A percentile compares a stretch with the other conserved stretches of the same genome.
These are phyloP conservation scores for Lathyrus tuberosus DNA, from an alignment of 306 rosid genomes.

Conservation along the genomic window DNA sequence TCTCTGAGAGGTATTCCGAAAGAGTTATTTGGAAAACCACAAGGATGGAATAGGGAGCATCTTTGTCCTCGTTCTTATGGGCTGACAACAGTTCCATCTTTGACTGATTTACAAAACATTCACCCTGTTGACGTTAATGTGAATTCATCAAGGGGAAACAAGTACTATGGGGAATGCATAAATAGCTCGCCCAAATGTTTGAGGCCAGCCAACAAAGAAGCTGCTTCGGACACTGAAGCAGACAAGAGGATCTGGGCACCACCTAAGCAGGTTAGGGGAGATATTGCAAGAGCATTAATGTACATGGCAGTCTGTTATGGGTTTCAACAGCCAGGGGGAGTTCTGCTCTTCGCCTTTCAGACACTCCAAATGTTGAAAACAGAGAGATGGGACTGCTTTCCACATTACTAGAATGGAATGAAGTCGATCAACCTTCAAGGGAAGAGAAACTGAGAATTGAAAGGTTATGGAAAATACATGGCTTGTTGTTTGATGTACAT, in stretches of 20 bases:
- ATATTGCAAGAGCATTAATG: slow-evolving; percentile 77
- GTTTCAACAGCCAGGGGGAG: slow-evolving; percentile 51
- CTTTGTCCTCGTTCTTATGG: too few relatives aligned
- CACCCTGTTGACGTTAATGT: too few relatives aligned
- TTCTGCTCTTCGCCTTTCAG: slow-evolving; percentile 64
- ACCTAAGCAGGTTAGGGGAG: slow-evolving; percentile 71
- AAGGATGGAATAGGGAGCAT: too few relatives aligned
- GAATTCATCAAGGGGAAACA: too few relatives aligned
- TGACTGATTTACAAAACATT: too few relatives aligned
- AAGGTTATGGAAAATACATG: too few relatives aligned
- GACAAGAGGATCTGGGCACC: slow-evolving; percentile 78
- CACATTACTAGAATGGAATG: slow-evolving; percentile 69
- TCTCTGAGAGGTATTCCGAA: too few relatives aligned
- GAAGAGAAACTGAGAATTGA: slow-evolving; percentile 75
- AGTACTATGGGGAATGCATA: too few relatives aligned
- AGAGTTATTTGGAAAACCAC: too few relatives aligned
- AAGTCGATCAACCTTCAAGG: slow-evolving; percentile 75
- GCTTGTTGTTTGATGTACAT: too few relatives aligned
- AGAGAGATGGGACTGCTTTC: slow-evolving; percentile 81
- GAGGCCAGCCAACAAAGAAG: slow-evolving; percentile 80
- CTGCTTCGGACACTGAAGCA: slow-evolving; percentile 73
- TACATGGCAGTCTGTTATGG: slow-evolving; percentile 78
- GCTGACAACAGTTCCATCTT: too few relatives aligned
- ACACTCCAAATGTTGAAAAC: slow-evolving; percentile 56
- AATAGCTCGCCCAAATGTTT: slow-evolving; percentile 50